These are phyloP conservation scores for Neurospora sp. DNA, from an alignment of 2,329 filamentous ascomycete genomes.

Conservation along the genomic window DNA sequence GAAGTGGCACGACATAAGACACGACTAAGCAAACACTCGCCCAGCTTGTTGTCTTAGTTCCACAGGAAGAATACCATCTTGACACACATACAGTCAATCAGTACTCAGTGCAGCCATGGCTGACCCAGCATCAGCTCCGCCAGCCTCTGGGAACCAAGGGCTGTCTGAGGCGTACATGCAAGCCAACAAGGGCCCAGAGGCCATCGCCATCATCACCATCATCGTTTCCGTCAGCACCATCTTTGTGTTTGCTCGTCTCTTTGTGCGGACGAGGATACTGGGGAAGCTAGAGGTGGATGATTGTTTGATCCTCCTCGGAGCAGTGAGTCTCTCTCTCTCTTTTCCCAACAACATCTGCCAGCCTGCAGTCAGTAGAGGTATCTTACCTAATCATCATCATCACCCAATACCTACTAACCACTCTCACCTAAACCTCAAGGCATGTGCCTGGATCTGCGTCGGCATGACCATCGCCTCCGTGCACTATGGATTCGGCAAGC, in stretches of 20 bases:
- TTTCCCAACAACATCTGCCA: neutral
- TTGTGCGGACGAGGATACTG: constrained; percentile 22
- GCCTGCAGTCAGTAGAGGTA: neutral
- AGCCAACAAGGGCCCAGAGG: constrained; percentile 25
- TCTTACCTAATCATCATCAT: neutral
- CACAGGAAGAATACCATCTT: neutral
- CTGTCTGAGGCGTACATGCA: neutral
- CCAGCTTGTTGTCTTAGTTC: neutral
- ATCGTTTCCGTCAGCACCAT: constrained; percentile 23
- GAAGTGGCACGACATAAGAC: neutral
- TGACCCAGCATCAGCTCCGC: constrained; percentile 2
- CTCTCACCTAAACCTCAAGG: constrained; percentile 10
- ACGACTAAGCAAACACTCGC: neutral
- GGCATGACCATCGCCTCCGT: constrained; percentile 26
- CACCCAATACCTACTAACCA: neutral
- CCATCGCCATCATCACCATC: constrained; percentile 23
- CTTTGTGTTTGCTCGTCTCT: constrained; percentile 25
- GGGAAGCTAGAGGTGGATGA: constrained; percentile 28
- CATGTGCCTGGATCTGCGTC: constrained; percentile 25
- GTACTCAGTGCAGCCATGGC: neutral
- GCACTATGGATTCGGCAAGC: constrained; percentile 27
- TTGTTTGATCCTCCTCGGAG: constrained; percentile 24
- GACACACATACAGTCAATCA: neutral
- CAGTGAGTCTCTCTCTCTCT: constrained; percentile 18
- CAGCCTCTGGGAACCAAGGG: constrained; percentile 1